Evolutionary conservation across 75 land plant genomes (phyloP).

Genomic region (Picea sitchensis): DNA sequence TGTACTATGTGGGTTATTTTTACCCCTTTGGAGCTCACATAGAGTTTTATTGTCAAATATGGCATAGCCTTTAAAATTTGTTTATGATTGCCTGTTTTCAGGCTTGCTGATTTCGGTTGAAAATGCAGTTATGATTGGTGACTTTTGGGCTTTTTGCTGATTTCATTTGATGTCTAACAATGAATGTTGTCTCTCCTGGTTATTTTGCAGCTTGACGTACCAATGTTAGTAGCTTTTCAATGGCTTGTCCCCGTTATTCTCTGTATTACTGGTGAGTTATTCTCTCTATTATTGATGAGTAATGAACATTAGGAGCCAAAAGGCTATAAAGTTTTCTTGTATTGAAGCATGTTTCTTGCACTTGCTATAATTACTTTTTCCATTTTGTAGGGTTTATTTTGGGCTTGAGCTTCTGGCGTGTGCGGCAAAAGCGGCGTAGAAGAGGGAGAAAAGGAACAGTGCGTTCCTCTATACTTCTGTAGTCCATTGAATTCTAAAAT

Average conservation of each 20-base stretch:
- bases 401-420: slow-evolving; percentile 63
- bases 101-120: too few relatives aligned
- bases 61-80: too few relatives aligned
- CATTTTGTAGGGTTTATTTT: slow-evolving; percentile 60
- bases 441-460: slow-evolving; percentile 64
- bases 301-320: background rate
- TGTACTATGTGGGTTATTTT: too few relatives aligned
- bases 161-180: background rate
- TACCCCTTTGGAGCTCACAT: too few relatives aligned
- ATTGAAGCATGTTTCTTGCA: background rate
- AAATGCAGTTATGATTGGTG: too few relatives aligned
- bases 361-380: slow-evolving; percentile 3
- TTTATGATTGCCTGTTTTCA: too few relatives aligned
- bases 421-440: slow-evolving; percentile 61
- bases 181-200: background rate
- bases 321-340: background rate
- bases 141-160: too few relatives aligned
- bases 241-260: slow-evolving; percentile 80
- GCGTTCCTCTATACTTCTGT: slow-evolving; percentile 17
- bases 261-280: slow-evolving; percentile 53
- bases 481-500: background rate
- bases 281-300: background rate
- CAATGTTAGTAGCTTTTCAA: slow-evolving; percentile 54
- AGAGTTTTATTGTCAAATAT: too few relatives aligned
- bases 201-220: slow-evolving; percentile 68